Conservation (phyloP, 2,329 filamentous ascomycete genomes). For the Exophiala oligosperma region DNA sequence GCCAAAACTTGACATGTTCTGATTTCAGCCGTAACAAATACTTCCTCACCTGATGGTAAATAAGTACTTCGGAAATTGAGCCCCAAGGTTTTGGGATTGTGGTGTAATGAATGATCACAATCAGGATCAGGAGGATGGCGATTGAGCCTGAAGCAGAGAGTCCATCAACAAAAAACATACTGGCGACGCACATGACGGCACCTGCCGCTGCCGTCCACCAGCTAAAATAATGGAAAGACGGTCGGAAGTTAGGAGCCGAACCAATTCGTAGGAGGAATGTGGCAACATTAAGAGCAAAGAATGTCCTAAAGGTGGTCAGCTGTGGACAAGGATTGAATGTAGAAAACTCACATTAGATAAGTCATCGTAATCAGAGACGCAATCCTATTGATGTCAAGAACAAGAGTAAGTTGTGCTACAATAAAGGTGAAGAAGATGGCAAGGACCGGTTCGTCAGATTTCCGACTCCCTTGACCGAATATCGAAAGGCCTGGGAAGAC, state of each 20-base stretch:
- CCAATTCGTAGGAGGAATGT: conserved; percentile 85
- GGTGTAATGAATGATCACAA: conserved; percentile 81
- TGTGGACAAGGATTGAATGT: neutral
- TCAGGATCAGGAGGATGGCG: conserved; percentile 71
- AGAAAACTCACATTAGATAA: conserved; percentile 65
- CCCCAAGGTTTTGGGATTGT: conserved; percentile 87
- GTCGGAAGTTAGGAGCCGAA: conserved; percentile 84
- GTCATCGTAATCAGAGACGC: conserved; percentile 89
- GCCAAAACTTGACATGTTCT: conserved; percentile 92
- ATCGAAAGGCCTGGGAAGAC: conserved; percentile 73
- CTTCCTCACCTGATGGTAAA: conserved; percentile 85
- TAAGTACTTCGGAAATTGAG: conserved; percentile 76
- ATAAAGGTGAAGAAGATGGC: conserved; percentile 75
- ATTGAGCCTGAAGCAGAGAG: conserved; percentile 76
- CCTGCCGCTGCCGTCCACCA: conserved; percentile 79
- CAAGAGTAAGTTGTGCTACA: conserved; percentile 75
- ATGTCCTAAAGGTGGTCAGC: conserved; percentile 53
- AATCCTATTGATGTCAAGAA: conserved; percentile 84
- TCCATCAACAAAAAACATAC: conserved; percentile 89
- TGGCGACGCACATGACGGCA: conserved; percentile 71
- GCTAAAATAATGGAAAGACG: conserved; percentile 85
- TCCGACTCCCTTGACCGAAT: conserved; percentile 72
- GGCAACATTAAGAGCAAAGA: conserved; percentile 82
- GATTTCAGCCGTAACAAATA: conserved; percentile 80
- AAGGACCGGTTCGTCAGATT: conserved; percentile 71